These are phyloP conservation scores for Dactylellina cionopaga DNA, from an alignment of 2,329 filamentous ascomycete species.

Conservation along the genomic window DNA sequence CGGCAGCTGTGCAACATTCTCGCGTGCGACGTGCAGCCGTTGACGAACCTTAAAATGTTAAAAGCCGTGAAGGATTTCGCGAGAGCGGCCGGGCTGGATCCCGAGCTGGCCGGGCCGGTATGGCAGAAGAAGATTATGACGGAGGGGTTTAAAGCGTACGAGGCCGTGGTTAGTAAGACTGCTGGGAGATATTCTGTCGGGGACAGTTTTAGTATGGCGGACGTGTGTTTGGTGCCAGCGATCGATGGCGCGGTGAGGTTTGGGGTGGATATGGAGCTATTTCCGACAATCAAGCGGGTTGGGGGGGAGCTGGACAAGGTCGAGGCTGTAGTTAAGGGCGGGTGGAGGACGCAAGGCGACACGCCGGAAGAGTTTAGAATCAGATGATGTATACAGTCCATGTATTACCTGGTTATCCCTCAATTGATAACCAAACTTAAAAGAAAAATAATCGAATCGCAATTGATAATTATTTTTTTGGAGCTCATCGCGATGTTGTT, in stretches of 20 bases:
- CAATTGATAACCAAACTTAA: no score
- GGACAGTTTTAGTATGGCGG: slow-evolving; percentile 68
- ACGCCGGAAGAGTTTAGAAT: slow-evolving; percentile 63
- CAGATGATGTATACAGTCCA: no score
- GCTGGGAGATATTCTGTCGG: slow-evolving; percentile 69
- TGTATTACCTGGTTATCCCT: no score
- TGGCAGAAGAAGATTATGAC: slow-evolving; percentile 68
- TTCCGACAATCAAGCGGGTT: slow-evolving; percentile 64
- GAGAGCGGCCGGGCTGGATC: slow-evolving; percentile 59
- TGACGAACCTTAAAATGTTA: slow-evolving; percentile 69
- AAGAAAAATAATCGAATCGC: no score
- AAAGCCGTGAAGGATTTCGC: slow-evolving; percentile 64
- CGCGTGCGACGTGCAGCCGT: slow-evolving; percentile 69
- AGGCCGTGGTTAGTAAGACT: slow-evolving; percentile 61
- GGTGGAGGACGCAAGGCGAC: slow-evolving; percentile 69
- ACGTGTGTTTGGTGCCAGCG: slow-evolving; percentile 69
- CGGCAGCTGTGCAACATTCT: slow-evolving; percentile 68
- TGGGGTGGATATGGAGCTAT: slow-evolving; percentile 66
- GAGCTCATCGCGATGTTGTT: neutral
- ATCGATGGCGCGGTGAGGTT: slow-evolving; percentile 69
- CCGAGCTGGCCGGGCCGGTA: slow-evolving; percentile 48
- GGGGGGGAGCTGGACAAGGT: slow-evolving; percentile 64
- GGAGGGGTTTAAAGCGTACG: slow-evolving; percentile 69
- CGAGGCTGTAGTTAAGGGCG: slow-evolving; percentile 66
- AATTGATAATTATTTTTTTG: no score